phyloP scores from a whole-genome alignment of 306 rosid genomes.

The Vicia faba region DNA sequence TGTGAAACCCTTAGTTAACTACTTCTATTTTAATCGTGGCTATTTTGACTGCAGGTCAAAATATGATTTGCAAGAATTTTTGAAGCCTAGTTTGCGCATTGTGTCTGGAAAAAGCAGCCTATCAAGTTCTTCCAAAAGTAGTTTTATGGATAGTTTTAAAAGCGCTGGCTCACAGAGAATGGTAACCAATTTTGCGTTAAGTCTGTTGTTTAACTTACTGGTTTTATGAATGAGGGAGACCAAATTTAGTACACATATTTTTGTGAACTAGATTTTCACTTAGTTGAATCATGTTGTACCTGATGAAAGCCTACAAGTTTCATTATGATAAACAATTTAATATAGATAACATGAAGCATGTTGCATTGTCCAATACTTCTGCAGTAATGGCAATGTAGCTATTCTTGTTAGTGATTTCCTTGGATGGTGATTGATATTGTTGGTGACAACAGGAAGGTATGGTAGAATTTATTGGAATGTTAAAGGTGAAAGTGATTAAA shows the following conservation, averaged over 20 bases:
- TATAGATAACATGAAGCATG: conserved; percentile 38
- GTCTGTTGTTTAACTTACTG: conserved; percentile 35
- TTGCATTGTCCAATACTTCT: conserved; percentile 35
- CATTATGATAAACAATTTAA: conserved; percentile 18
- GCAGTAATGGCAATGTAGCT: conserved; percentile 27
- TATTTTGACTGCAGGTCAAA: conserved; percentile 65
- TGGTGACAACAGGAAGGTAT: conserved; percentile 75
- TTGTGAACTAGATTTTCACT: conserved; percentile 28
- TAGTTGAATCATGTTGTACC: conserved; percentile 24
- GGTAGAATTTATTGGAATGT: conserved; percentile 89
- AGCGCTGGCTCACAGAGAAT: conserved; percentile 55
- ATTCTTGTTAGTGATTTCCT: conserved; percentile 36
- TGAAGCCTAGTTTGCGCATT: conserved; percentile 97
- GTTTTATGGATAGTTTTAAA: conserved; percentile 58
- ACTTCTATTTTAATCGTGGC: conserved; percentile 29
- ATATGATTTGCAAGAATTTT: conserved; percentile 85
- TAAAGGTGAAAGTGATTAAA: conserved; percentile 86
- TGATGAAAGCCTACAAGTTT: conserved; percentile 21
- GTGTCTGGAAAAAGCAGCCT: conserved; percentile 55
- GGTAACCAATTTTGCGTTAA: conserved; percentile 51
- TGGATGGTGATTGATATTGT: conserved; percentile 45
- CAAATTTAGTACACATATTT: conserved; percentile 19
- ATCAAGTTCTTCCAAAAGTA: conserved; percentile 55
- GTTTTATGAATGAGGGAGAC: conserved; percentile 29
- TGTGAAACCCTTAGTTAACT: conserved; percentile 27